Evolutionary conservation across 2,329 filamentous ascomycete genomes (phyloP).

Genomic region (Dendryphion nanum): DNA sequence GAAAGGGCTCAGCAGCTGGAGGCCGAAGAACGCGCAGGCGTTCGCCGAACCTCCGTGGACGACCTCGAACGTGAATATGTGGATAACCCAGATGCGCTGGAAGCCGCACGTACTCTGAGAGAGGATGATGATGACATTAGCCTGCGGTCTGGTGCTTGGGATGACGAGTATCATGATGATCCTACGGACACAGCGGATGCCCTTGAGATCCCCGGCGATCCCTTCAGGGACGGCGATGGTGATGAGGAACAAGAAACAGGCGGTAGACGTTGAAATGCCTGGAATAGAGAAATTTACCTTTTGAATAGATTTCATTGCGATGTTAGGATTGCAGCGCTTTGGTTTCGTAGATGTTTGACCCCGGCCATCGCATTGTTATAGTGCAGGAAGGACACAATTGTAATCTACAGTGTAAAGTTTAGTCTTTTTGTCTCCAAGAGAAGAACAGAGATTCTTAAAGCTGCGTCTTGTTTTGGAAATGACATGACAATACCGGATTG

Average conservation of each 20-base stretch:
- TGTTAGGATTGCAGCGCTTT: no score
- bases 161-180: conserved; percentile 43
- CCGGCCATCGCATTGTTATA: no score
- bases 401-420: no score
- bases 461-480: no score
- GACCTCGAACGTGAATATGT: conserved; percentile 41
- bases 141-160: conserved; percentile 51
- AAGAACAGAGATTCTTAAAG: no score
- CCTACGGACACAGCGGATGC: conserved; percentile 43
- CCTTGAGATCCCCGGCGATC: conserved; percentile 40
- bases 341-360: no score
- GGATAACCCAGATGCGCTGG: conserved; percentile 46
- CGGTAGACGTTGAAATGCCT: no score
- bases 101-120: conserved; percentile 38
- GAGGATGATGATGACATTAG: conserved; percentile 55
- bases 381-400: no score
- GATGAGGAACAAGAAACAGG: conserved; percentile 33
- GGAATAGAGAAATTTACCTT: no score
- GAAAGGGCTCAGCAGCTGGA: conserved; percentile 50
- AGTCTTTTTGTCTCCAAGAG: no score
- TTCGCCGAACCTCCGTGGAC: conserved; percentile 29
- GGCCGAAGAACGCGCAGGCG: conserved; percentile 43
- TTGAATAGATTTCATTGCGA: no score
- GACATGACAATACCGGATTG: no score
- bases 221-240: conserved; percentile 46